Conservation (phyloP, 345 rosid genomes). For the Conringia planisiliqua region DNA sequence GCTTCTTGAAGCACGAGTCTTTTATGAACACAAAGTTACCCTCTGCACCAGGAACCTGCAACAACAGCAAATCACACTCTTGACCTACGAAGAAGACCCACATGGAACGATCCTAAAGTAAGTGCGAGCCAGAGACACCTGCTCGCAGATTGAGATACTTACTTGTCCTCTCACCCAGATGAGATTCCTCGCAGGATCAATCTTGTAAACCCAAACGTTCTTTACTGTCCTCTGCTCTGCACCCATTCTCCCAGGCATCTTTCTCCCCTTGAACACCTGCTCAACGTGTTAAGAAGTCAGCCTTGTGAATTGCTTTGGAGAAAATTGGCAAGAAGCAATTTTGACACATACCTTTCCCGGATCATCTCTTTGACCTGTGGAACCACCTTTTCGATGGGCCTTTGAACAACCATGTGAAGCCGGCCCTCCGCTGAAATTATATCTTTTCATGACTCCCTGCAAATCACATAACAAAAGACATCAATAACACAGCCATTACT, state of each 20-base stretch:
- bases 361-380: conserved; percentile 96
- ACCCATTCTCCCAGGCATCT: conserved; percentile 99
- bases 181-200: conserved; percentile 84
- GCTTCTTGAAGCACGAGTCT: conserved; percentile 79
- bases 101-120: not conserved
- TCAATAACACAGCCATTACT: conserved; percentile 6
- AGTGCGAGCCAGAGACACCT: not conserved
- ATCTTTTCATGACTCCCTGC: conserved; percentile 90
- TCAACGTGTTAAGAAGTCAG: conserved; percentile 6
- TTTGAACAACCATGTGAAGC: conserved; percentile 83
- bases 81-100: not conserved
- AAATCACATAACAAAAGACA: conserved; percentile 12
- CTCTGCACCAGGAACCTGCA: conserved; percentile 86
- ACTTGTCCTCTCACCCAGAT: conserved; percentile 98
- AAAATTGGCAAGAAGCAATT: not conserved
- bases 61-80: conserved; percentile 9
- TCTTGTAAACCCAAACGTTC: conserved; percentile 90
- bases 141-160: conserved; percentile 29
- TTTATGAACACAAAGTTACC: conserved; percentile 88
- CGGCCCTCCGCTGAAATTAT: conserved; percentile 53
- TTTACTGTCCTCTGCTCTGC: conserved; percentile 77
- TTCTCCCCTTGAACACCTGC: conserved; percentile 88
- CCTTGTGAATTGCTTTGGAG: not conserved
- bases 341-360: conserved; percentile 71
- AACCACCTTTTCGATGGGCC: conserved; percentile 74